Evolutionary conservation across 2,329 filamentous ascomycete species (phyloP), one percentile per base, ranked within the genome.

Genomic region (Aspergillus tamarii): DNA sequence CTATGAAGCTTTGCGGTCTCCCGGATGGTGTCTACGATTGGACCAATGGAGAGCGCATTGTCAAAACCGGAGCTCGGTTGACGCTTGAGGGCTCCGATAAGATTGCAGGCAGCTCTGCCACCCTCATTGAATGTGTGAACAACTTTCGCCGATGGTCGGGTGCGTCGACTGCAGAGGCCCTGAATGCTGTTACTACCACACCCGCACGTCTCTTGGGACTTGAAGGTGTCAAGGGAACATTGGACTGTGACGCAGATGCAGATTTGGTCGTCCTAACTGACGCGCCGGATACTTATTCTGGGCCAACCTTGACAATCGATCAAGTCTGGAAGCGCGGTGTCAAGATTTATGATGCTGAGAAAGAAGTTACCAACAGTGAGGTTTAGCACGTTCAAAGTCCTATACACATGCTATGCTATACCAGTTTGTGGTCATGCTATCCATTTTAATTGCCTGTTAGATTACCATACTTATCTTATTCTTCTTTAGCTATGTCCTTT

Each of bases 21-120:
- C 90, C 91, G 0, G 93, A 97, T 72, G 94, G 94, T 3, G 84
- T 87, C 2, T 96, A 97, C 74, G 87, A 90, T 66, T 96, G 93
- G 92, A 94, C 89, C 6, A 96, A 97, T 62, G 85, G 86, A 46
- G 85, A 87, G 61, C 79, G 83, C 23, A 87, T 88, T 64, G 72
- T 82, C 43, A 83, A 82, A 80, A 87, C 85, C 57, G 93, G 93
- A 0, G 82, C 88, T 0, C 84, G 89, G 61, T 79, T 97, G 41
- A 88, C 91, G 3, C 83, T 96, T 0, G 91, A 96, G 74, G 91
- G 91, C 16, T 92, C 91, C 0, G 86, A 91, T 34, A 91, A 87
- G 63, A 92, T 96, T 73, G 92, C 92, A 16, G 92, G 91, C 67
- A 91, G 88, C 56, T 80, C 77, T 0, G 78, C 79, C 10, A 80